Evolutionary conservation across 805 yeast species (phyloP).

Genomic region (Scheffersomyces amazonensis): DNA sequence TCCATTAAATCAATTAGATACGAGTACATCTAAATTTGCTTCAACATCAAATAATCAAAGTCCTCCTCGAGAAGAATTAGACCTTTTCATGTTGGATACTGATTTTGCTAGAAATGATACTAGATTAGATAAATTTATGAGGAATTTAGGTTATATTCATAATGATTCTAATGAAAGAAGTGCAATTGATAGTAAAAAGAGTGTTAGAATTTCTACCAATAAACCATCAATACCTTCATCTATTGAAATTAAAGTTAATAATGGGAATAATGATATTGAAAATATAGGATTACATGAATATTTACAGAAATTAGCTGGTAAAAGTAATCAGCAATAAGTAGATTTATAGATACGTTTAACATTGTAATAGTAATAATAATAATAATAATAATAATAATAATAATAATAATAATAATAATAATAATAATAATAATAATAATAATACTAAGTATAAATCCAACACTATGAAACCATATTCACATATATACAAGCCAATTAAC

Average conservation of each 20-base stretch:
- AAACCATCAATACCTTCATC: not conserved
- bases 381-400: too few relatives aligned
- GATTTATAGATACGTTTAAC: too few relatives aligned
- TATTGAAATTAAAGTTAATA: not conserved
- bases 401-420: too few relatives aligned
- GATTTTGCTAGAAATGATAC: constrained; percentile 9
- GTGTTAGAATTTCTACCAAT: not conserved
- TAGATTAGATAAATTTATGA: constrained; percentile 11
- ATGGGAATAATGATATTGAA: constrained; percentile 2
- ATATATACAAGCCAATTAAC: too few relatives aligned
- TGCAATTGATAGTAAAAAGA: not conserved
- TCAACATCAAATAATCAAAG: not conserved
- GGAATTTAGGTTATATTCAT: constrained; percentile 10
- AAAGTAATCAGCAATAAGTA: too few relatives aligned
- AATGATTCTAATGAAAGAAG: not conserved
- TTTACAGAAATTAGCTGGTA: constrained; percentile 4
- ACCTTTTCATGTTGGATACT: constrained; percentile 12
- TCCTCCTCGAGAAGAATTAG: constrained; percentile 9
- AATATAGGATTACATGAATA: constrained; percentile 6
- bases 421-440: too few relatives aligned
- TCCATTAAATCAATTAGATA: not conserved
- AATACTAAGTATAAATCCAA: too few relatives aligned
- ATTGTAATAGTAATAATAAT: too few relatives aligned
- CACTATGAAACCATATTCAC: too few relatives aligned
- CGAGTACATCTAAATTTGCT: not conserved